phyloP scores from a whole-genome alignment of 805 yeast species.

The Deakozyma indianensis region DNA sequence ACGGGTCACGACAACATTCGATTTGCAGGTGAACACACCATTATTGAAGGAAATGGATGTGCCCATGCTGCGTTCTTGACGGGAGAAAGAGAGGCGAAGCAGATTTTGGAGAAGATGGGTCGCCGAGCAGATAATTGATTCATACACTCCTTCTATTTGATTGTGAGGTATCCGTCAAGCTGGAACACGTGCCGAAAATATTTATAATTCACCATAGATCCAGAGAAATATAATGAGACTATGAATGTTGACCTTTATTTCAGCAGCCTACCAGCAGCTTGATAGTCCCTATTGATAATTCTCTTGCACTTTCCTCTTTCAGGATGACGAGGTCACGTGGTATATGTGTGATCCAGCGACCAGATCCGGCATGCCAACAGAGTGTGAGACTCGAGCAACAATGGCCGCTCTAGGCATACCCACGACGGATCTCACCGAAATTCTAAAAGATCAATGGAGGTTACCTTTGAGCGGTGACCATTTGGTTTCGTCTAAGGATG shows the following conservation, averaged over 20 bases:
- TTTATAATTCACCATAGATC: too few relatives aligned
- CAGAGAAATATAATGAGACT: too few relatives aligned
- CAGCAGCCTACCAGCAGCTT: too few relatives aligned
- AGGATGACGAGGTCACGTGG: too few relatives aligned
- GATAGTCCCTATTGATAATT: too few relatives aligned
- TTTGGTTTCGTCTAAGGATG: neutral
- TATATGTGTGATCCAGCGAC: too few relatives aligned
- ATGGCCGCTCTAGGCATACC: neutral
- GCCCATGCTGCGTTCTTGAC: conserved; percentile 84
- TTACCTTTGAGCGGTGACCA: neutral
- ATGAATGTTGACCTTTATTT: too few relatives aligned
- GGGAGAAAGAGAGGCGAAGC: conserved; percentile 44
- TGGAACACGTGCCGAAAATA: too few relatives aligned
- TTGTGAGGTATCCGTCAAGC: too few relatives aligned
- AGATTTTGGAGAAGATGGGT: conserved; percentile 15
- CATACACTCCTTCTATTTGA: neutral
- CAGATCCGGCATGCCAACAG: too few relatives aligned
- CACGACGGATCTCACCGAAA: neutral
- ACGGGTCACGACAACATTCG: conserved; percentile 47
- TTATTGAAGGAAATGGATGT: conserved; percentile 78
- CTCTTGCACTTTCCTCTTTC: too few relatives aligned
- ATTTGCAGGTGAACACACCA: conserved; percentile 88
- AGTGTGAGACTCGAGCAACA: too few relatives aligned
- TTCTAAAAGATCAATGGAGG: neutral
- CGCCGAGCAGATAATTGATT: neutral